Evolutionary conservation across 192 early-diverging fungal species (phyloP), one percentile per base, ranked within the genome.

Genomic region (Coemansia sp.): DNA sequence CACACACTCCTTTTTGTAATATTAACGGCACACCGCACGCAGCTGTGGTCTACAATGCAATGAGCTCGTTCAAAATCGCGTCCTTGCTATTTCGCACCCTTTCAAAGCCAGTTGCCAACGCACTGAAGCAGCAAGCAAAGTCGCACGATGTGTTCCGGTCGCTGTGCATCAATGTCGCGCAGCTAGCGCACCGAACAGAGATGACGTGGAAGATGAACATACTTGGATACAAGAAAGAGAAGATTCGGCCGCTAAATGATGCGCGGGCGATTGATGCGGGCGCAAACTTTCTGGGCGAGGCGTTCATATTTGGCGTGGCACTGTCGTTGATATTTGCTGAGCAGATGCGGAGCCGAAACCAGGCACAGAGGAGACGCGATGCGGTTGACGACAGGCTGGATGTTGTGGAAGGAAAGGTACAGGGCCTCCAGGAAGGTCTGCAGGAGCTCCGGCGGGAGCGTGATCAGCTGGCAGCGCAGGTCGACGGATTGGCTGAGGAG

Each of bases 201-300:
- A 93, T 93, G 89, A 90, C 87, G 54, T 85, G 90, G 69, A 91
- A 91, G 71, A 91, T 93, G 90, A 85, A 86, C 57, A 87, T 93
- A 41, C 75, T 93, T n/a, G 89, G 90, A 16, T 91, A 91, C 71
- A 87, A 87, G 58, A 83, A 85, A 49, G 92, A 91, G 62, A 79
- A 85, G 49, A 91, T 93, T 58, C 86, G 92, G 40, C 92, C 92
- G 40, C 72, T 93, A 56, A 93, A 91, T 69, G 90, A 93, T 57
- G 85, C 87, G 17, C 90, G 89, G 51, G 92, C 92, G 19, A 76
- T 93, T n/a, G 92, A 93, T 57, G 86, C 86, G 13, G 92, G 92
- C 8, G 92, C 92, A 25, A 91, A 93, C 74, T 93, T 93, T 67
- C 61, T 93, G 22, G 86, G 90, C 53, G 92, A 93, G 57, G 79